phyloP scores from a whole-genome alignment of 495 filamentous ascomycete genomes.

The Annulohypoxylon maeteangense region DNA sequence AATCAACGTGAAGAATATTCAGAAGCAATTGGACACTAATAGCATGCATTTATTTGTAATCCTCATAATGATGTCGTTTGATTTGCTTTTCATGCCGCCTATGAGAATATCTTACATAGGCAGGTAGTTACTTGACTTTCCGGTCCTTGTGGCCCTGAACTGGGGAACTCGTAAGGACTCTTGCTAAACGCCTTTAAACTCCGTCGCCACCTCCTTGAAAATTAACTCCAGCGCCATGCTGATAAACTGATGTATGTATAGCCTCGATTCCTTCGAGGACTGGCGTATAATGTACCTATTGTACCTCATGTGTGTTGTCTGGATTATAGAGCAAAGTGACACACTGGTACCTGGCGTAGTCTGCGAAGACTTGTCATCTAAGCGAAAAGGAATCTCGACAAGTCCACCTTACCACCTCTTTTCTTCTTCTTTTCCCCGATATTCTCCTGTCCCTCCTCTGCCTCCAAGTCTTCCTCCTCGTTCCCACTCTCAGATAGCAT shows the following conservation, averaged over 20 bases:
- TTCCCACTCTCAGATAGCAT: slow-evolving; percentile 74
- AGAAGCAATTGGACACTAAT: neutral
- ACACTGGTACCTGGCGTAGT: neutral
- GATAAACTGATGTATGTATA: neutral
- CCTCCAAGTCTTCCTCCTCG: slow-evolving; percentile 54
- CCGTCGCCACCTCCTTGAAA: neutral
- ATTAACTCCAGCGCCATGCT: slow-evolving; percentile 38
- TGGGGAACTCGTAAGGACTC: neutral
- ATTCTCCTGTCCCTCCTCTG: slow-evolving; percentile 29
- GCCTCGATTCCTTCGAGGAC: neutral
- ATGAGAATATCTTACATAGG: neutral
- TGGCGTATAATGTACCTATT: neutral
- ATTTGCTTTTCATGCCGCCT: neutral
- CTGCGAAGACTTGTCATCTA: slow-evolving; percentile 5
- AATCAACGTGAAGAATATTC: neutral
- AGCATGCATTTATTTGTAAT: slow-evolving; percentile 1
- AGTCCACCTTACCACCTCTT: slow-evolving; percentile 50
- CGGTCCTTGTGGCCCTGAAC: too few relatives aligned
- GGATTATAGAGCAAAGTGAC: neutral
- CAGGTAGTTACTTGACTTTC: neutral
- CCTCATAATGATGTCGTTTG: neutral
- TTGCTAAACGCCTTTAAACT: slow-evolving; percentile 13
- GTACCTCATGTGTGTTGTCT: neutral
- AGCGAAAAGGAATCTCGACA: slow-evolving; percentile 66
- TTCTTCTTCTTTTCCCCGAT: slow-evolving; percentile 29